Evolutionary conservation across 129 eudicot species (phyloP), one percentile per base, ranked within the genome.

Genomic region (Ambrosia artemisiifolia): DNA sequence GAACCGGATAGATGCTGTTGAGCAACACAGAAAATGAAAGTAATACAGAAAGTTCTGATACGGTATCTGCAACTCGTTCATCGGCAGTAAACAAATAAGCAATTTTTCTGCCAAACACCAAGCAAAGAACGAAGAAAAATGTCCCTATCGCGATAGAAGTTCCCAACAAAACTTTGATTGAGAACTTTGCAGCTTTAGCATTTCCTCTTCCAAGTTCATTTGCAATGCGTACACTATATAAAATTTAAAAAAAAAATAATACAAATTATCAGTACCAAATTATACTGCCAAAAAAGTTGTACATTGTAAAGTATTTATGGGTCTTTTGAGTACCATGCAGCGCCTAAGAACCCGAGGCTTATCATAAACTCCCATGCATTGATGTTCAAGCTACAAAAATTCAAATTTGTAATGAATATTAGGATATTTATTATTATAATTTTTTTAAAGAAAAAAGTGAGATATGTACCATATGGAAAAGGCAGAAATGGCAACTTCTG

Each of bases 121-220:
- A 77, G 81, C 96, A 90, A 18, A 87, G 54, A 65, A 84, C 72
- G 53, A 78, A 87, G 78, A 87, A 90, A 71, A 85, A 61, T n/a
- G 80, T 18, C 17, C 96, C 98, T 4, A 90, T 85, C 13, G 62
- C 35, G 63, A 90, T 28, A 1, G 98, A 90, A 67, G 96, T 88
- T 28, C 75, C 80, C 24, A 94, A 38, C 40, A 94, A 75, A 48
- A 94, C 95, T 82, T 85, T 84, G 57, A 90, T 87, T 0, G 98
- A 78, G 73, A 94, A 94, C 66, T 82, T 90, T 32, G 83, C 89
- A 51, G 91, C 96, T 57, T 94, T 81, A 16, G 89, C 93, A 71
- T 90, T 83, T 49, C 98, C 98, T 77, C 83, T 85, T 35, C 98
- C 98, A 5, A 94, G 91, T 66, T 94, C 95, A 83, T 94, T 90